phyloP scores from a whole-genome alignment of 805 yeast species.

The Metschnikowia santaceciliae region DNA sequence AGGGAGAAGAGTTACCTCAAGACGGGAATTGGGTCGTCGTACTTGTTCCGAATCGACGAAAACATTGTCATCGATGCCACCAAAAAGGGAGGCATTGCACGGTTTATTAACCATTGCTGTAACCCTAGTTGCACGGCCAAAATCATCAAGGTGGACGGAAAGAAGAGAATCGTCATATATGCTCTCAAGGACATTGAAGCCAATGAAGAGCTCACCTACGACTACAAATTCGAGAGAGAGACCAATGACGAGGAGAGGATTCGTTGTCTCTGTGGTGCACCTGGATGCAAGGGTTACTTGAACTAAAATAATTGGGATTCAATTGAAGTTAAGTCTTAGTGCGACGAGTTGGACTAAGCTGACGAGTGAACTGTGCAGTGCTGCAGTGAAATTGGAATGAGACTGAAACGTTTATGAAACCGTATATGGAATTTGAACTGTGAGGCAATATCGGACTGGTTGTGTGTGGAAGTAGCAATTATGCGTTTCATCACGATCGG shows the following conservation, averaged over 20 bases:
- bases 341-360: too few relatives aligned
- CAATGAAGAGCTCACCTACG: constrained; percentile 91
- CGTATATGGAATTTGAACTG: too few relatives aligned
- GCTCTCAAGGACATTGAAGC: constrained; percentile 85
- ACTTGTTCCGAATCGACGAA: constrained; percentile 88
- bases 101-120: constrained; percentile 96
- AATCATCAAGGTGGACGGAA: constrained; percentile 91
- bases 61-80: constrained; percentile 96
- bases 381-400: too few relatives aligned
- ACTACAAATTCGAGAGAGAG: constrained; percentile 91
- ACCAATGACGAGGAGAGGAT: constrained; percentile 83
- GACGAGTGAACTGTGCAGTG: too few relatives aligned
- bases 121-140: constrained; percentile 97
- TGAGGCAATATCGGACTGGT: too few relatives aligned
- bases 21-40: constrained; percentile 94
- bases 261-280: constrained; percentile 92
- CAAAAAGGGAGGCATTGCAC: constrained; percentile 93
- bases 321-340: too few relatives aligned
- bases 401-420: too few relatives aligned
- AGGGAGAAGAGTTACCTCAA: constrained; percentile 81
- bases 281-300: constrained; percentile 87
- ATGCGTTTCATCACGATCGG: too few relatives aligned
- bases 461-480: too few relatives aligned
- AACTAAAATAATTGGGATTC: constrained; percentile 40
- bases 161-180: constrained; percentile 89